A percentile compares a stretch with the other conserved stretches of the same genome.
phyloP scores from a whole-genome alignment of 192 early-diverging fungal genomes.

The Backusella westeae region DNA sequence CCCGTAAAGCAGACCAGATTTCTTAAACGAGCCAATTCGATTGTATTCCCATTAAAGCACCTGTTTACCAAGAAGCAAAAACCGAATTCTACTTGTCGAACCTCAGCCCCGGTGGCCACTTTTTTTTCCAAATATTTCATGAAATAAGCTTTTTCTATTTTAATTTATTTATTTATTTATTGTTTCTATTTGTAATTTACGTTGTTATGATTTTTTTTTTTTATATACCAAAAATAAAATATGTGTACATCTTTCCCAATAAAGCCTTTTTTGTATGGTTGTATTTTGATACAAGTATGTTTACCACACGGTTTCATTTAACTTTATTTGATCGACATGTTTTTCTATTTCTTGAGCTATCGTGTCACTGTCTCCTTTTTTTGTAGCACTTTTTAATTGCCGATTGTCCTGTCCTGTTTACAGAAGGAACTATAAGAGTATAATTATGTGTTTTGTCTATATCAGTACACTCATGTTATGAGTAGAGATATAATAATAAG shows the following conservation, averaged over 20 bases:
- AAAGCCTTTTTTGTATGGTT: neutral
- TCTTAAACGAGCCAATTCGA: neutral
- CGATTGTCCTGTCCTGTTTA: neutral
- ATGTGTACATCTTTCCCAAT: neutral
- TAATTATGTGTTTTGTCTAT: neutral
- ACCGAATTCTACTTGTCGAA: neutral
- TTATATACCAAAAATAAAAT: constrained; percentile 2
- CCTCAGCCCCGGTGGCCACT: neutral
- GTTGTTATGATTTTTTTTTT: neutral
- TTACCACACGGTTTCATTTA: neutral
- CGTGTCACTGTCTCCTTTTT: neutral
- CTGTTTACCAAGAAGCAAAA: neutral
- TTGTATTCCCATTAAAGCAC: neutral
- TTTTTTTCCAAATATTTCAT: neutral
- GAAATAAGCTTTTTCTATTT: neutral
- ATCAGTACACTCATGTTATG: no score
- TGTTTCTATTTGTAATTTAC: neutral
- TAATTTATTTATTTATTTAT: neutral
- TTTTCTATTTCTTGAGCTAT: neutral
- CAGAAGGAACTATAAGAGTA: neutral
- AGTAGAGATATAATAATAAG: no score
- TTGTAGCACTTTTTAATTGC: neutral
- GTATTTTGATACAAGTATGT: neutral
- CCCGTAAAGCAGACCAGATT: neutral
- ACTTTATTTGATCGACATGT: constrained; percentile 1